phyloP scores from a whole-genome alignment of 73 alveolate genomes.

The Tetrahymena malaccensis region DNA sequence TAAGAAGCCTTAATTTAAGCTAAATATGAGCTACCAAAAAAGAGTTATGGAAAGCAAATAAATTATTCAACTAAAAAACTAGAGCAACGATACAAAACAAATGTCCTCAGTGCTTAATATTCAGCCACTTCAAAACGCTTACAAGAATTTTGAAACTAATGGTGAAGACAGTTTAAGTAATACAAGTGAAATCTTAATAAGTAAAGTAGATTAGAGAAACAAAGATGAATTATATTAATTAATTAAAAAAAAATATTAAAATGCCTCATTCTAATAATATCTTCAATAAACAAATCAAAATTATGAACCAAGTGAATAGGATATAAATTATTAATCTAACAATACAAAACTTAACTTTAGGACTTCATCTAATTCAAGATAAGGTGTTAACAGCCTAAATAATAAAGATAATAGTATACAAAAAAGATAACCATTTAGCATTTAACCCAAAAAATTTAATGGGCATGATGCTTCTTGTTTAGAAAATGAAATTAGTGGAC shows the following conservation, averaged over 20 bases:
- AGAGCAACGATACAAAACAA: neutral
- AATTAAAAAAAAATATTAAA: neutral
- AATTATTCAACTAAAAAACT: neutral
- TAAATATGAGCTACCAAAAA: neutral
- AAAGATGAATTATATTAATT: neutral
- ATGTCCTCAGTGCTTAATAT: neutral
- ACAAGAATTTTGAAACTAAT: neutral
- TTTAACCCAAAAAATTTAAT: neutral
- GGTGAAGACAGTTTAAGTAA: neutral
- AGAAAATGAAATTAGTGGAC: neutral
- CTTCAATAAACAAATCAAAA: neutral
- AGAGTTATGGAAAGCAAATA: neutral
- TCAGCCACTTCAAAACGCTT: neutral
- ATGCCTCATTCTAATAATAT: neutral
- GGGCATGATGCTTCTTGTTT: neutral
- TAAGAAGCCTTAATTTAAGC: neutral
- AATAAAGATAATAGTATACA: neutral
- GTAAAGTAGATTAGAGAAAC: neutral
- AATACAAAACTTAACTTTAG: neutral
- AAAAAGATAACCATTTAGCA: neutral
- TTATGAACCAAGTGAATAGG: neutral
- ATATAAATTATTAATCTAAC: neutral
- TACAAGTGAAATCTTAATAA: neutral
- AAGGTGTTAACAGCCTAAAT: neutral
- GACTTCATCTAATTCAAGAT: neutral